Conservation (phyloP, 192 early-diverging fungal species). For the Podila horticola region DNA sequence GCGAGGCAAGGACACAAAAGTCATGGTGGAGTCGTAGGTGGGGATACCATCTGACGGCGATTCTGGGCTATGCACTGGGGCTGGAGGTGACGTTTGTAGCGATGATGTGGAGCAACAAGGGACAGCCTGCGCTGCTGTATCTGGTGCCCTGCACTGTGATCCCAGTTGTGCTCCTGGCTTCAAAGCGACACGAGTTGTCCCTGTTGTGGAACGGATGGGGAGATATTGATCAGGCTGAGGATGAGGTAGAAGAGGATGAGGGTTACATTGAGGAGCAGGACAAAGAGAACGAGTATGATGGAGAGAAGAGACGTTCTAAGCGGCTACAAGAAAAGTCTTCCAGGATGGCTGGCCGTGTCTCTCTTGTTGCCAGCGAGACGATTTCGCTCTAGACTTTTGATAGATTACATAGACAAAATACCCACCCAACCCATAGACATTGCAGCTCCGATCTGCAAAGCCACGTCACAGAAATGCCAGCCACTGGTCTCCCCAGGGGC, state of each 20-base stretch:
- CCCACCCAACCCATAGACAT: too few species aligned
- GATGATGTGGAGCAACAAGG: constrained; percentile 51
- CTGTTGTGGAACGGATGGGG: constrained; percentile 51
- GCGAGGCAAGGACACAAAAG: background rate
- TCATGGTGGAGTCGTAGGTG: constrained; percentile 30
- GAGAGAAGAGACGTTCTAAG: too few species aligned
- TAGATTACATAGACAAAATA: too few species aligned
- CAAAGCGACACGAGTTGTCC: constrained; percentile 38
- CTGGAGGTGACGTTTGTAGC: constrained; percentile 54
- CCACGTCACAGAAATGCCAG: too few species aligned
- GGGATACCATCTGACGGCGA: constrained; percentile 49
- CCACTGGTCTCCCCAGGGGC: too few species aligned
- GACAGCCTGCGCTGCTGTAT: constrained; percentile 52
- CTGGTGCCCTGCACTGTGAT: constrained; percentile 48
- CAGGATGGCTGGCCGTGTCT: too few species aligned
- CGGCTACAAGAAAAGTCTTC: too few species aligned
- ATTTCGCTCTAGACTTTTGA: too few species aligned
- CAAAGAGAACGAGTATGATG: too few species aligned
- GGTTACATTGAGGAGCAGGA: background rate
- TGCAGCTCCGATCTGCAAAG: too few species aligned
- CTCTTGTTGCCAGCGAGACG: too few species aligned
- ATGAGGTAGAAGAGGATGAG: constrained; percentile 1
- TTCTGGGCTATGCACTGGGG: constrained; percentile 44
- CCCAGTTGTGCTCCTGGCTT: constrained; percentile 38
- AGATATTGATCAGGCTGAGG: constrained; percentile 13